These are phyloP conservation scores for Candida frijolesensis DNA, from an alignment of 1,139 yeast genomes.

Conservation along the genomic window DNA sequence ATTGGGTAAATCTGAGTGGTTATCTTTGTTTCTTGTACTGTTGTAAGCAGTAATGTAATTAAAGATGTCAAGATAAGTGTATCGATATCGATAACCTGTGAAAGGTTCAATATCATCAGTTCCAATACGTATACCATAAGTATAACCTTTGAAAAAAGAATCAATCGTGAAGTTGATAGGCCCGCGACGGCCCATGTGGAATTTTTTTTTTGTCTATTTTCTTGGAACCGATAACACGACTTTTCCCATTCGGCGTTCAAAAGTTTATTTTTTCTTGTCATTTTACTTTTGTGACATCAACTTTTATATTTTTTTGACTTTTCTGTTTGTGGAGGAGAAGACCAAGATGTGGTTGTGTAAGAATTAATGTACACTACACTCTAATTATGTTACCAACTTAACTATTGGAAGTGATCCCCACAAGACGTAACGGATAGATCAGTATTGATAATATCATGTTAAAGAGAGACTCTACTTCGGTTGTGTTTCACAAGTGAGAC, in stretches of 20 bases:
- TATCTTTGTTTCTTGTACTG: neutral
- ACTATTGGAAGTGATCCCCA: too few species aligned
- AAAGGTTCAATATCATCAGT: neutral
- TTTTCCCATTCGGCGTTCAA: neutral
- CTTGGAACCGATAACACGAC: constrained; percentile 5
- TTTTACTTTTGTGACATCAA: neutral
- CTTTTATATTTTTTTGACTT: neutral
- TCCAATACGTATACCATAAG: neutral
- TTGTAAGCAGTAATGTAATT: neutral
- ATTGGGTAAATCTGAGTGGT: neutral
- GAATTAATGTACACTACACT: neutral
- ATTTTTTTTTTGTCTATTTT: neutral
- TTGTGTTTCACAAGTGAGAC: neutral
- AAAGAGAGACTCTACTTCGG: too few species aligned
- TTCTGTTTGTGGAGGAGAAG: too few species aligned
- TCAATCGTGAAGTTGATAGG: constrained; percentile 3
- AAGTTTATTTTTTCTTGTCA: neutral
- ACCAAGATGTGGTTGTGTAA: too few species aligned
- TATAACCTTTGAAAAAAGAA: neutral
- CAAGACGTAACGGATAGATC: too few species aligned
- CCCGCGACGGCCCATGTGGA: constrained; percentile 5
- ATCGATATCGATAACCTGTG: neutral
- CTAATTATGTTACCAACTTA: neutral
- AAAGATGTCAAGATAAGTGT: neutral
- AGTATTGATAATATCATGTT: too few species aligned